Evolutionary conservation across 1,139 yeast species (phyloP), one percentile per base, ranked within the genome.

Genomic region (Hyphopichia burtonii): DNA sequence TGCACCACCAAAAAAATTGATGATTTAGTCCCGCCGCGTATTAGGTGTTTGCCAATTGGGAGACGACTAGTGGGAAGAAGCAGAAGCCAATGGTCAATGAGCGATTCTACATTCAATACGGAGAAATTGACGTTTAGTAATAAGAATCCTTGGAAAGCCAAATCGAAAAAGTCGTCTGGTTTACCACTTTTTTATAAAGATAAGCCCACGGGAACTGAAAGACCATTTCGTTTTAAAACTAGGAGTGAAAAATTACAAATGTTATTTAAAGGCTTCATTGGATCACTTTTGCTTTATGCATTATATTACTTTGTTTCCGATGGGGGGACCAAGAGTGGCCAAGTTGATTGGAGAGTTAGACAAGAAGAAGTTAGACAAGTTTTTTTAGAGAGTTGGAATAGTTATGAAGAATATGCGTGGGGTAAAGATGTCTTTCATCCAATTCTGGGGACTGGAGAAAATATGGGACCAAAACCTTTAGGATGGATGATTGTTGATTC

Each of bases 401-500:
- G 86, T 40, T 91, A 91, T 55, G 82, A 79, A 41, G 66, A 73
- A 39, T 74, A 86, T 53, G 98, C 88, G 0, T 90, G 95, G 94
- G 97, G 97, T 2, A 56, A 53, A 41, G 71, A 65, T 48, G 63
- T 54, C 1, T 65, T 55, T 41, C 66, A 63, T 47, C 78, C 97
- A 0, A 58, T 86, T 16, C 60, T 75, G 12, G 77, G 81, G 42
- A 60, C 55, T 1, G 90, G 89, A n/a, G 70, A 76, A 45, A 86
- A 89, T 56, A 86, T 89, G 90, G 91, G 89, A 1, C 83, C 83
- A 7, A 63, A 74, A 44, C 97, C 98, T 1, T 65, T 91, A 52
- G 99, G 99, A 2, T 91, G 97, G 97, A 87, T 91, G 61, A 84
- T 91, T 54, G 95, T 91, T 7, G 98, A 91, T 61, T 76, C 95